Base-by-base conservation (phyloP, 164 flowering plant genomes). In the Umbilicus rupestris region DNA sequence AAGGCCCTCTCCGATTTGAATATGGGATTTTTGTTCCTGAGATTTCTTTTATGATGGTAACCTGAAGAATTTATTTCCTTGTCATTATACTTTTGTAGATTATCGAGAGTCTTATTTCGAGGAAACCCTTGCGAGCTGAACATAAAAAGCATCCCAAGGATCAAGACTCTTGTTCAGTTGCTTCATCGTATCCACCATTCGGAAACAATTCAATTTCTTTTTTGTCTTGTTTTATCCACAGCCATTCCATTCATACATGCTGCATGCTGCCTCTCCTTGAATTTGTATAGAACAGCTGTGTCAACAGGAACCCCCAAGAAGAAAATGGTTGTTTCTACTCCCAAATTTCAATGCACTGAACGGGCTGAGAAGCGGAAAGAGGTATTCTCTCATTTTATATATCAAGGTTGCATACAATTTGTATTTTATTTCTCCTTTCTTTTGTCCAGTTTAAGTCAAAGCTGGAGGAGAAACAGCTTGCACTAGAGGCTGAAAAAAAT, bases 361-460 rank as follows among this genome's bases (percentile, higher is more conserved):
- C 88, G 91, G 52, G 75, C 82, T 39, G 87, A 80, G 74, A 83
- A 81, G 69, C 78, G 88, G 62, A 83, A 69, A 76, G 88, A 86
- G 87, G 91, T 86, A 73, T 26, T 24, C 31, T n/a, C 8, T 29
- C 39, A 7, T 2, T 29, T 22, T 22, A 29, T 26, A 26, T 22
- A 16, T 17, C 46, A 7, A 0, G 8, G 24, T 22, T 39, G n/a
- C 64, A 8, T 30, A 52, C 15, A 37, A 19, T 39, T 30, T n/a
- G 50, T 31, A 16, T 33, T 49, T 30, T 39, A 17, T 17, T 20
- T 69, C 2, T 0, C 68, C 28, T 60, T 55, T 17, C 57, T 20
- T 4, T n/a, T 20, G 63, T 62, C 41, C 58, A 85, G 91, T 86
- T 78, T 74, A 80, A 86, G 70, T 70, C 81, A 3, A 86, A 84